These are phyloP conservation scores for Aspergillus jensenii DNA, from an alignment of 2,329 filamentous ascomycete genomes.

Conservation along the genomic window DNA sequence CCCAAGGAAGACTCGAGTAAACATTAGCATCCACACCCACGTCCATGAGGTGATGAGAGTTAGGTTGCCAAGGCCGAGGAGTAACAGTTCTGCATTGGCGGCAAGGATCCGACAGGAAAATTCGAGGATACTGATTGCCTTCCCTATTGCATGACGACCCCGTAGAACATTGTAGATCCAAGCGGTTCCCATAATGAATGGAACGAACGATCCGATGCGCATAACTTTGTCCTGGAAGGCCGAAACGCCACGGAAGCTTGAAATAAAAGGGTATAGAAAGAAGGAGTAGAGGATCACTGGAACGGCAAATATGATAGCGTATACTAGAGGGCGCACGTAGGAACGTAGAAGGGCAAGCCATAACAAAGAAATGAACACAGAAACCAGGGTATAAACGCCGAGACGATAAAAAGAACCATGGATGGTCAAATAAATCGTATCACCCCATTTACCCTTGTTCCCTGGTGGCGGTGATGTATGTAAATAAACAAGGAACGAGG, in stretches of 20 bases:
- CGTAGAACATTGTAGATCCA: conserved; percentile 85
- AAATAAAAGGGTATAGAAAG: conserved; percentile 85
- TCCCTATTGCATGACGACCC: conserved; percentile 75
- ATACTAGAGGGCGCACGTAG: conserved; percentile 82
- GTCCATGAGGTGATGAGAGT: conserved; percentile 80
- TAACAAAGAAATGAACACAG: conserved; percentile 79
- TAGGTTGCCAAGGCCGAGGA: conserved; percentile 79
- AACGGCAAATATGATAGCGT: conserved; percentile 76
- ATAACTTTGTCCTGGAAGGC: conserved; percentile 85
- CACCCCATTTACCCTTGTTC: conserved; percentile 70
- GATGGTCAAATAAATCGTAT: conserved; percentile 90
- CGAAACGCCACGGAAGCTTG: conserved; percentile 79
- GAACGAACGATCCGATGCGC: conserved; percentile 81
- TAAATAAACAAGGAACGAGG: conserved; percentile 84
- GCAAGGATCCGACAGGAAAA: conserved; percentile 86
- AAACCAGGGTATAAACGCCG: conserved; percentile 86
- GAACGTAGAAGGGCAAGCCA: conserved; percentile 89
- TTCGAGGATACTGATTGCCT: conserved; percentile 84
- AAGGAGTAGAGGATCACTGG: conserved; percentile 86
- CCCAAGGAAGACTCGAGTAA: conserved; percentile 91
- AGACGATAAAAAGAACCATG: conserved; percentile 86
- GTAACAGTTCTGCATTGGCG: conserved; percentile 77
- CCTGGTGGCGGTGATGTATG: conserved; percentile 73
- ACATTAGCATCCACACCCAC: conserved; percentile 96
- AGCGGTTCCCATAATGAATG: conserved; percentile 68